Percentiles rank a stretch among this genome's conserved stretches.
These are phyloP conservation scores for Spathaspora sp. DNA, from an alignment of 1,139 yeast genomes.

Conservation along the genomic window DNA sequence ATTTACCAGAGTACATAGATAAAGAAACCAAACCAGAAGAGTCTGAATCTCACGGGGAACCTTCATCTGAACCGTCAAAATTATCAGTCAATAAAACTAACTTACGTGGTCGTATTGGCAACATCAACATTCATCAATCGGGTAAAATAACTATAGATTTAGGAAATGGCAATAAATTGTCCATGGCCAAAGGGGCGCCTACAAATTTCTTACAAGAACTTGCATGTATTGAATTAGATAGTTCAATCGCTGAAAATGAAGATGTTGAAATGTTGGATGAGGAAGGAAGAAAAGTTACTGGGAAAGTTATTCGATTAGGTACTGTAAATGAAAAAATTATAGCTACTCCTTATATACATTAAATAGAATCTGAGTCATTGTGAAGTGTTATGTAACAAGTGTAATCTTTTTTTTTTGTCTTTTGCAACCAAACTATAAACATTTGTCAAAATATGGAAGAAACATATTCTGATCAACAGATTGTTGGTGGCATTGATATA, in stretches of 20 bases:
- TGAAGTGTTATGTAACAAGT: too few species aligned
- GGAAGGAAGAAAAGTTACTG: slow-evolving; percentile 36
- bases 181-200: slow-evolving; percentile 71
- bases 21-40: slow-evolving; percentile 2
- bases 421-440: slow-evolving; percentile 2
- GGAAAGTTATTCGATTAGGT: slow-evolving; percentile 59
- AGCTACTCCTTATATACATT: slow-evolving; percentile 41
- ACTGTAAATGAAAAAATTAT: slow-evolving; percentile 57
- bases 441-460: background rate
- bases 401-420: slow-evolving; percentile 1
- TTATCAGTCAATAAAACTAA: slow-evolving; percentile 13
- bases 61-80: slow-evolving; percentile 6
- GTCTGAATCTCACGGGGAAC: slow-evolving; percentile 2
- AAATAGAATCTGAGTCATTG: too few species aligned
- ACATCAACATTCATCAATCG: slow-evolving; percentile 71
- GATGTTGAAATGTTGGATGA: slow-evolving; percentile 34
- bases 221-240: slow-evolving; percentile 48
- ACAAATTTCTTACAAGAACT: slow-evolving; percentile 76
- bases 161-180: slow-evolving; percentile 66
- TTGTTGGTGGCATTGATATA: slow-evolving; percentile 4
- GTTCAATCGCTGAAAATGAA: slow-evolving; percentile 15
- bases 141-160: slow-evolving; percentile 75
- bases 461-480: background rate
- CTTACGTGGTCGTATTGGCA: slow-evolving; percentile 63
- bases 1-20: slow-evolving; percentile 54